Base-by-base conservation (phyloP, 768 basidiomycete genomes). In the Psilocybe tampanensis region DNA sequence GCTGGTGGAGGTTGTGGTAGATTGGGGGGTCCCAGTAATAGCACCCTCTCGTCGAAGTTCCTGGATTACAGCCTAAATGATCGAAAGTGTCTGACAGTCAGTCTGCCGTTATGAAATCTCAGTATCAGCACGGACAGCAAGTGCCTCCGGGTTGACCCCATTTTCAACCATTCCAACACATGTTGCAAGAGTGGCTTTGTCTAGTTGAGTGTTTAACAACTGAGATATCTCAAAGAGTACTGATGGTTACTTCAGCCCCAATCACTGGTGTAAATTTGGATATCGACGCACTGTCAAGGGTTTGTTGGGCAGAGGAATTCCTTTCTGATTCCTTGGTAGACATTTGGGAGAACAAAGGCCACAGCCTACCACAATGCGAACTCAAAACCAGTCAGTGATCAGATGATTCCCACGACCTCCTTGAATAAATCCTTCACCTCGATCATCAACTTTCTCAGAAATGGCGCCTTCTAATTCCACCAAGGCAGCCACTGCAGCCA, bases 151-250 rank as follows among this genome's bases (percentile, higher is more conserved):
- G 70, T 95, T 96, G 45, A 90, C 91, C 17, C 94, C 94, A 59
- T 85, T 88, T 74, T 96, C 94, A 64, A 96, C 94, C 89, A 96
- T 88, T 39, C 87, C 83, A 21, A 96, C 86, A 69, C 94, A 96
- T 22, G 90, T 94, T 33, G 90, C 92, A n/a, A 96, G 82, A 2
- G 92, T 92, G 68, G 94, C 90, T 65, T 90, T 92, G 75, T 95
- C 93, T 41, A 96, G 80, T 55, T 88, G 85, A 0, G 94, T 95
- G 60, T 94, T 90, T 48, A 96, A 74, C 44, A 95, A 73, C 72
- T 94, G 92, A 18, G 94, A 94, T 54, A 96, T 90, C 58, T 95
- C 93, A 66, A 87, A 82, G 22, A 96, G 79, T 60, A 90, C 94
- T 96, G 61, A 49, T 7, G 19, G 47, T 23, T n/a, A 32, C 33